phyloP scores from a whole-genome alignment of 768 basidiomycete species.

The Russula lepida region DNA sequence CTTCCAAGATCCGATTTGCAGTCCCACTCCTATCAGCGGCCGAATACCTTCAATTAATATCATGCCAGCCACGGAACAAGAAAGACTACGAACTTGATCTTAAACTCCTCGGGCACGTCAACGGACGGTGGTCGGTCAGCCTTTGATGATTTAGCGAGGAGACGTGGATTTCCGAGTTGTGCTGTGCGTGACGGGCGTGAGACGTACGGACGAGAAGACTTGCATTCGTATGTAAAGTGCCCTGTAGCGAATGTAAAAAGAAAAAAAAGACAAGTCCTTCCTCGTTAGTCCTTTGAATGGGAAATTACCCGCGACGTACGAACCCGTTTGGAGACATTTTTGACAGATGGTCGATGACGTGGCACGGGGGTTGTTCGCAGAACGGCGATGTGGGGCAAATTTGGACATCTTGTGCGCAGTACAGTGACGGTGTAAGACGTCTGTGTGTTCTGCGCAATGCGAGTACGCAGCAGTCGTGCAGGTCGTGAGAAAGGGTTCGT shows the following conservation, averaged over 20 bases:
- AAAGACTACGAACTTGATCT: conserved; percentile 48
- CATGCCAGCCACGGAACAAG: neutral
- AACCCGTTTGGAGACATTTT: conserved; percentile 69
- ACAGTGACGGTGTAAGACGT: too few species aligned
- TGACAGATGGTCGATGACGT: conserved; percentile 67
- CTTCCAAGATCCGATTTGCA: conserved; percentile 79
- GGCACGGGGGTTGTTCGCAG: conserved; percentile 54
- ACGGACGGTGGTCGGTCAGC: conserved; percentile 62
- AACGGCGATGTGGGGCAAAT: conserved; percentile 64
- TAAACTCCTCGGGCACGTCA: conserved; percentile 89
- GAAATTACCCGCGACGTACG: too few species aligned
- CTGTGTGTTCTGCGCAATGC: neutral
- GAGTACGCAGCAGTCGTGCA: neutral
- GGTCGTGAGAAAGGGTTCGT: neutral
- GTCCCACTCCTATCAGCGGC: conserved; percentile 53
- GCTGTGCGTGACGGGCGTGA: conserved; percentile 86
- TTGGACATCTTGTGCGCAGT: conserved; percentile 50
- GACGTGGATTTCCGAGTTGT: conserved; percentile 69
- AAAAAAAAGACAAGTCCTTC: too few species aligned
- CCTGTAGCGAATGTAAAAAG: conserved; percentile 35
- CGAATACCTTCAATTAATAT: neutral
- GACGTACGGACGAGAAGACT: conserved; percentile 68
- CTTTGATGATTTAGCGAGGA: conserved; percentile 59
- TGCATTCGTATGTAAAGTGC: conserved; percentile 91
- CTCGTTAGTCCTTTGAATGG: too few species aligned